Evolutionary conservation across 2,329 filamentous ascomycete species (phyloP), one percentile per base, ranked within the genome.

Genomic region (Thelonectria rubi): DNA sequence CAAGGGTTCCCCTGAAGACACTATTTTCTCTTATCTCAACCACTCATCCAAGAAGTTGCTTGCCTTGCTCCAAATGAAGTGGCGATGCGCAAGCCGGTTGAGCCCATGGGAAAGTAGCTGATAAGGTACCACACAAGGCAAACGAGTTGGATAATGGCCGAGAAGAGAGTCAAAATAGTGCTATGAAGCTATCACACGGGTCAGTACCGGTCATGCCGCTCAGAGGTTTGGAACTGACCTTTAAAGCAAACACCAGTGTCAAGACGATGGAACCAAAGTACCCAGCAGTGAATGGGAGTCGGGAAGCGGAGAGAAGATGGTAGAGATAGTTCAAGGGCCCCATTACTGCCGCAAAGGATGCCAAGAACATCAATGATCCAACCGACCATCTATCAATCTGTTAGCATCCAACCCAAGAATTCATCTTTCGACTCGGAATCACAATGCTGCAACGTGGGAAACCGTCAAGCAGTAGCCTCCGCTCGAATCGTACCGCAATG

Each of bases 101-200:
- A 92, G 42, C 95, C 95, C 94, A 98, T 97, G 24, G 95, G 95
- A 73, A 98, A 98, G 78, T 99, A 99, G 79, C 92, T 97, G 77
- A 98, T 89, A 48, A 97, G 84, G 79, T 98, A 98, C 94, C 94
- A 98, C 48, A 92, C 67, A 66, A 98, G 82, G 65, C 91, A 91
- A 55, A 89, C 88, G 56, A 98, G 83, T 76, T 99, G 95, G 69
- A 94, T 81, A 62, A 97, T 84, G 64, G 92, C 89, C 20, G 93
- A 91, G 65, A 97, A 81, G 56, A 98, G 82, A 15, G 95, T 98
- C 66, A 98, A 86, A 64, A 96, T 79, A 42, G 91, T 93, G 75
- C 85, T 94, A 75, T 91, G 91, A 67, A 97, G 88, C 93, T 97
- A 72, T 58, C 60, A 54, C 40, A 55, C 63, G 63, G 67, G 50